Percentiles rank a stretch among this genome's conserved stretches.
phyloP scores from a whole-genome alignment of 2,329 filamentous ascomycete genomes.

The Botrytis tulipae region DNA sequence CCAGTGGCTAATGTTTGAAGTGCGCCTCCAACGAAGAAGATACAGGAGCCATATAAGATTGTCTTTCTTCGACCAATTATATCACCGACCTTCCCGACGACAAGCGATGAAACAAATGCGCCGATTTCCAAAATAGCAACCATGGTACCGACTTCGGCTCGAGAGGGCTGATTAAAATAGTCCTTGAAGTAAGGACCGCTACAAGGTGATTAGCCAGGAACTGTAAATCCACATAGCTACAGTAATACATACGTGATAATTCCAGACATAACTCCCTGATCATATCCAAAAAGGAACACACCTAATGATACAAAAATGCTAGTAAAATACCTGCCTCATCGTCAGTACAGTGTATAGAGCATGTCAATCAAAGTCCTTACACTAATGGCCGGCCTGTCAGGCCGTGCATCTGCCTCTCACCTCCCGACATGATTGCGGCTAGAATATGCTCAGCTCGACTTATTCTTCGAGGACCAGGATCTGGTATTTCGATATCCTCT shows the following conservation, averaged over 20 bases:
- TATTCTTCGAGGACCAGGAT: constrained; percentile 61
- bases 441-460: constrained; percentile 68
- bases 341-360: constrained; percentile 20
- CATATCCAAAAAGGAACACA: constrained; percentile 86
- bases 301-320: constrained; percentile 86
- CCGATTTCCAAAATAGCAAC: constrained; percentile 95
- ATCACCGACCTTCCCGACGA: constrained; percentile 86
- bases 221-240: neutral
- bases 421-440: constrained; percentile 81
- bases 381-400: constrained; percentile 93
- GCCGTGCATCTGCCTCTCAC: constrained; percentile 76
- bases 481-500: constrained; percentile 81
- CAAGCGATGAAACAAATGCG: constrained; percentile 83
- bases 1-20: constrained; percentile 78
- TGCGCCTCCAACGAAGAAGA: constrained; percentile 82
- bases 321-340: constrained; percentile 74
- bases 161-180: constrained; percentile 87
- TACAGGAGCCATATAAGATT: constrained; percentile 87
- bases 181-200: constrained; percentile 86
- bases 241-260: constrained; percentile 58
- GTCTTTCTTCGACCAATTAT: constrained; percentile 85
- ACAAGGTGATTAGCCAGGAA: constrained; percentile 25
- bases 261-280: constrained; percentile 85
- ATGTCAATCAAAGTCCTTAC: constrained; percentile 50
- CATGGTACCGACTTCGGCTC: constrained; percentile 90